A percentile compares a stretch with the other conserved stretches of the same genome.
phyloP scores from a whole-genome alignment of 2,329 filamentous ascomycete genomes.

The Arthroderma uncinatum region DNA sequence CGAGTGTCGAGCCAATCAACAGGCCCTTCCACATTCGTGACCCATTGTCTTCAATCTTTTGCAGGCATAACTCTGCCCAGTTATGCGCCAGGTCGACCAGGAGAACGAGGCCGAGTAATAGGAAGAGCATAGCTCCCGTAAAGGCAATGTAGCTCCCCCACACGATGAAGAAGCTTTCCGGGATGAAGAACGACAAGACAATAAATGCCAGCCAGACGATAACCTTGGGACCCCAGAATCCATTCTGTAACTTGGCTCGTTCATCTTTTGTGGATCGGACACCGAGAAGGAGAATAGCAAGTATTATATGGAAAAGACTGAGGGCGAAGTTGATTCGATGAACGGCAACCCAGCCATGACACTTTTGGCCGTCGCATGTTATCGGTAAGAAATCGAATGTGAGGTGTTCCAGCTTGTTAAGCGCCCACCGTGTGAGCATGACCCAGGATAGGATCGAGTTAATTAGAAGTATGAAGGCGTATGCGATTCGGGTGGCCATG shows the following conservation, averaged over 20 bases:
- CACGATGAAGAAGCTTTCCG: slow-evolving; percentile 84
- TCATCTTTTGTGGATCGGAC: slow-evolving; percentile 79
- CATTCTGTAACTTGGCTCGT: slow-evolving; percentile 83
- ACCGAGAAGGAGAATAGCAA: slow-evolving; percentile 74
- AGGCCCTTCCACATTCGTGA: slow-evolving; percentile 74
- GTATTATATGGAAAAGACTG: slow-evolving; percentile 80
- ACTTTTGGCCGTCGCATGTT: slow-evolving; percentile 78
- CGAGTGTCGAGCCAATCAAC: slow-evolving; percentile 79
- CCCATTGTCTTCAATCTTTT: slow-evolving; percentile 82
- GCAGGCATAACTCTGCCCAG: slow-evolving; percentile 93
- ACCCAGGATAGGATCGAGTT: slow-evolving; percentile 98
- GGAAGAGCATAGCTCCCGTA: slow-evolving; percentile 78
- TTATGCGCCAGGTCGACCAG: slow-evolving; percentile 91
- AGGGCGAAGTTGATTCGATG: slow-evolving; percentile 97
- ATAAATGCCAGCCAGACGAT: slow-evolving; percentile 78
- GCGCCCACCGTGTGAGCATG: slow-evolving; percentile 97
- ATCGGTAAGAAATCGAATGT: slow-evolving; percentile 95
- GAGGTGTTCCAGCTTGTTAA: slow-evolving; percentile 85
- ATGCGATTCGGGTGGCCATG: slow-evolving; percentile 93
- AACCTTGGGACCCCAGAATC: slow-evolving; percentile 97
- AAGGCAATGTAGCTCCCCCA: slow-evolving; percentile 94
- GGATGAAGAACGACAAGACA: slow-evolving; percentile 88
- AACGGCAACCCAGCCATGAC: slow-evolving; percentile 90
- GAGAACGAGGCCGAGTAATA: slow-evolving; percentile 82
- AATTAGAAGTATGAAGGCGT: slow-evolving; percentile 83